Conservation (phyloP, 1,284 basidiomycete genomes). For the Apiotrichum akiyoshidainum region DNA sequence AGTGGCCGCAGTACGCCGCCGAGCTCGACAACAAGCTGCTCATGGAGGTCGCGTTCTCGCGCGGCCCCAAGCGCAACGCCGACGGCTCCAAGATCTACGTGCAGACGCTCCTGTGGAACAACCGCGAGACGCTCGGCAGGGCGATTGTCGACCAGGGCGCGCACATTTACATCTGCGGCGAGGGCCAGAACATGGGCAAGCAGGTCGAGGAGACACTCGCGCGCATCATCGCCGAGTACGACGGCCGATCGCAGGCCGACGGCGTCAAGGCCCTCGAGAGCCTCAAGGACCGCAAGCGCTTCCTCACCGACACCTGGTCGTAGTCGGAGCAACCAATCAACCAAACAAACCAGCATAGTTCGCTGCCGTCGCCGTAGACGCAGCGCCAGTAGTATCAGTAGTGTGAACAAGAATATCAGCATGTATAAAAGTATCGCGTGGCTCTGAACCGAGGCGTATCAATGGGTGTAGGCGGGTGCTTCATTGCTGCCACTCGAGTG, state of each 20-base stretch:
- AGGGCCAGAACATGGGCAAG: constrained; percentile 94
- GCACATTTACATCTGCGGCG: constrained; percentile 92
- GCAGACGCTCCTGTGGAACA: constrained; percentile 89
- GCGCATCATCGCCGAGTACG: too few relatives aligned
- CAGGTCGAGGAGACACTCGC: constrained; percentile 69
- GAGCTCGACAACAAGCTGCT: constrained; percentile 88
- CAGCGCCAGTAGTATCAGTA: neutral
- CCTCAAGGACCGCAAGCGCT: constrained; percentile 14
- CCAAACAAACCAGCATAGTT: neutral
- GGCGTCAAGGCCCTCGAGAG: too few relatives aligned
- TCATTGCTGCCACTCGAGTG: too few relatives aligned
- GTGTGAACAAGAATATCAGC: too few relatives aligned
- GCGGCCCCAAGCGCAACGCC: constrained; percentile 71
- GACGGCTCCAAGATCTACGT: constrained; percentile 94
- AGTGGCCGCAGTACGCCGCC: constrained; percentile 83
- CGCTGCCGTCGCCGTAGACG: neutral
- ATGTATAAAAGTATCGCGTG: too few relatives aligned
- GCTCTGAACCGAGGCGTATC: too few relatives aligned
- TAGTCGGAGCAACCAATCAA: too few relatives aligned
- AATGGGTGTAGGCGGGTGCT: too few relatives aligned
- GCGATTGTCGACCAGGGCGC: constrained; percentile 90
- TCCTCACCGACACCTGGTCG: constrained; percentile 46
- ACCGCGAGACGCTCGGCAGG: constrained; percentile 73
- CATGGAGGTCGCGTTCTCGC: constrained; percentile 83
- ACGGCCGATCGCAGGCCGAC: too few relatives aligned